Conservation (phyloP, 164 flowering plant genomes). For the Nymphaea colorata region DNA sequence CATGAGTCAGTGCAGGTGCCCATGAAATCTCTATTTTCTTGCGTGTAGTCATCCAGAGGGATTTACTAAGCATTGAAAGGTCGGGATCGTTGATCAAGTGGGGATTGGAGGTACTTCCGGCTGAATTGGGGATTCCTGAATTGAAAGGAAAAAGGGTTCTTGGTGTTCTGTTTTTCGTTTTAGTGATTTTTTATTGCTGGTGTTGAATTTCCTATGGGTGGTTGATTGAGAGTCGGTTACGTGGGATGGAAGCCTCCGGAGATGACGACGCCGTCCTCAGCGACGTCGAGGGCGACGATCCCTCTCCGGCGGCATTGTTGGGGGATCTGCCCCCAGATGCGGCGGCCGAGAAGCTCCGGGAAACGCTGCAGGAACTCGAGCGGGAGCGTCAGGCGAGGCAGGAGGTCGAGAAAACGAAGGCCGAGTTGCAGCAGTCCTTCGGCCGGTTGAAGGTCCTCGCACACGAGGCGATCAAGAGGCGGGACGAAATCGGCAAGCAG, state of each 20-base stretch:
- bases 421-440: constrained; percentile 51
- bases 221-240: neutral
- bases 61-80: no score
- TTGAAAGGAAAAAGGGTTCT: neutral
- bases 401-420: constrained; percentile 54
- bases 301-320: constrained; percentile 24
- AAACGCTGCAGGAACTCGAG: constrained; percentile 56
- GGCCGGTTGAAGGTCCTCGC: constrained; percentile 22
- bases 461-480: constrained; percentile 57
- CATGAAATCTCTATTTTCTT: no score
- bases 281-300: constrained; percentile 72
- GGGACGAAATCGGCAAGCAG: constrained; percentile 51
- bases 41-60: no score
- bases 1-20: no score
- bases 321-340: constrained; percentile 21
- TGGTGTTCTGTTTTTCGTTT: neutral
- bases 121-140: neutral
- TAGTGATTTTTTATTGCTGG: neutral
- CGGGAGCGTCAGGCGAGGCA: constrained; percentile 58
- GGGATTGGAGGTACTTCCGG: neutral
- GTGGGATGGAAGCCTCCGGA: constrained; percentile 10
- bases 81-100: no score
- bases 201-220: neutral
- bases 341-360: constrained; percentile 43
- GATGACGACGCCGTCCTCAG: constrained; percentile 68